phyloP scores from a whole-genome alignment of 176 grass and related monocot species.

The Neostapfia colusana region DNA sequence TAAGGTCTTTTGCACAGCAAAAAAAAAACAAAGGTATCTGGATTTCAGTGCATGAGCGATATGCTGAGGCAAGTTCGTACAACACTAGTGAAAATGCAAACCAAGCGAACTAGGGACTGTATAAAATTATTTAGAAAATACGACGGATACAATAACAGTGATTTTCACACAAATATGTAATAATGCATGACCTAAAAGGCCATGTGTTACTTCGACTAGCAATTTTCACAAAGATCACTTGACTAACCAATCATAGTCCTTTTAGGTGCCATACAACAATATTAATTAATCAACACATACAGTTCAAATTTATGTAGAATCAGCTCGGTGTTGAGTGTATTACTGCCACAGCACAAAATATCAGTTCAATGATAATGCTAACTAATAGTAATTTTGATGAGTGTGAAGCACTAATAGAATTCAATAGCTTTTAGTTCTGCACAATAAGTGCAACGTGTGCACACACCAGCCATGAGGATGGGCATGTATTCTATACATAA shows the following conservation, averaged over 20 bases:
- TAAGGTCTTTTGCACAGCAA: background rate
- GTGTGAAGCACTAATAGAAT: background rate
- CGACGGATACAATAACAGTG: too few relatives aligned
- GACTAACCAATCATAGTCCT: background rate
- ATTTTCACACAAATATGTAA: background rate
- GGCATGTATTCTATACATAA: slow-evolving; percentile 1
- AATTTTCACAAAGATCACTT: slow-evolving; percentile 6
- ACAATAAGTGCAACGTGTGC: background rate
- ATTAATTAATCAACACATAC: slow-evolving; percentile 11
- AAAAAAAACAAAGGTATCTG: slow-evolving; percentile 5
- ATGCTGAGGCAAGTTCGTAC: background rate
- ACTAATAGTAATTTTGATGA: background rate
- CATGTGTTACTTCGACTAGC: background rate
- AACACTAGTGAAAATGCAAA: slow-evolving; percentile 9
- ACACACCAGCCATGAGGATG: background rate
- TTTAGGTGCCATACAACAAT: background rate
- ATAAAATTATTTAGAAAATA: background rate
- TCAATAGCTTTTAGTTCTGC: slow-evolving; percentile 7
- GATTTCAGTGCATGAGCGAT: slow-evolving; percentile 5
- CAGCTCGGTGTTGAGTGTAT: background rate
- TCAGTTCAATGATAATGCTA: slow-evolving; percentile 12
- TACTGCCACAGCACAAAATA: background rate
- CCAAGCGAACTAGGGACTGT: background rate
- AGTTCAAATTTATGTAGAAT: slow-evolving; percentile 4
- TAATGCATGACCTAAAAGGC: background rate